phyloP scores from a whole-genome alignment of 805 yeast species.

The Tetrapisispora nanseiensis region DNA sequence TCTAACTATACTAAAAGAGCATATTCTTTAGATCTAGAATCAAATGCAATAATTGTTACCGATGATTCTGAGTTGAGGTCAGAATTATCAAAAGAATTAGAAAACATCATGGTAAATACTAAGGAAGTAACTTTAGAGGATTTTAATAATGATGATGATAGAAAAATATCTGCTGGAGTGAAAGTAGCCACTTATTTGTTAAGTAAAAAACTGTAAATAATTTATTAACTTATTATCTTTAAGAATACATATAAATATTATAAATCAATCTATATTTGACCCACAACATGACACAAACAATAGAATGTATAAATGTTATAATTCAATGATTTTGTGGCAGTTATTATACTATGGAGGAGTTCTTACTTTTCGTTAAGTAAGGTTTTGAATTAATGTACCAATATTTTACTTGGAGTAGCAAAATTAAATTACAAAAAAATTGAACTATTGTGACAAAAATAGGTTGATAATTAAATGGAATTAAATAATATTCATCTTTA shows the following conservation, averaged over 20 bases:
- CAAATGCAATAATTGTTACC: constrained; percentile 75
- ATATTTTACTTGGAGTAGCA: constrained; percentile 23
- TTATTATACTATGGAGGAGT: background rate
- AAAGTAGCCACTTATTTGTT: constrained; percentile 55
- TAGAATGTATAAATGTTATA: background rate
- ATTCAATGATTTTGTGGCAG: background rate
- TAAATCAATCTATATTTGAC: background rate
- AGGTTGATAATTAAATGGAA: constrained; percentile 21
- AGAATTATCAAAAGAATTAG: constrained; percentile 53
- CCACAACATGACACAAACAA: no score
- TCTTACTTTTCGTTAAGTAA: constrained; percentile 12
- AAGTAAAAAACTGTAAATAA: constrained; percentile 42
- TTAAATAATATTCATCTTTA: constrained; percentile 8
- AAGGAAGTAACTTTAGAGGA: constrained; percentile 46
- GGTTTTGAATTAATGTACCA: constrained; percentile 17
- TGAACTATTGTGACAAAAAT: constrained; percentile 11
- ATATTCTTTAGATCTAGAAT: constrained; percentile 77
- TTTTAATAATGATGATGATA: constrained; percentile 48
- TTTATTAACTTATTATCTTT: no score
- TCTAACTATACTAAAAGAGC: constrained; percentile 91
- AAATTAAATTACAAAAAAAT: constrained; percentile 8
- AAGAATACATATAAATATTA: background rate
- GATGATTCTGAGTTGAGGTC: constrained; percentile 48
- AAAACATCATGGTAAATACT: constrained; percentile 47
- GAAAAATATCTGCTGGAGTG: constrained; percentile 54